phyloP scores from a whole-genome alignment of 129 eudicot species.

The Helianthus tuberosus region DNA sequence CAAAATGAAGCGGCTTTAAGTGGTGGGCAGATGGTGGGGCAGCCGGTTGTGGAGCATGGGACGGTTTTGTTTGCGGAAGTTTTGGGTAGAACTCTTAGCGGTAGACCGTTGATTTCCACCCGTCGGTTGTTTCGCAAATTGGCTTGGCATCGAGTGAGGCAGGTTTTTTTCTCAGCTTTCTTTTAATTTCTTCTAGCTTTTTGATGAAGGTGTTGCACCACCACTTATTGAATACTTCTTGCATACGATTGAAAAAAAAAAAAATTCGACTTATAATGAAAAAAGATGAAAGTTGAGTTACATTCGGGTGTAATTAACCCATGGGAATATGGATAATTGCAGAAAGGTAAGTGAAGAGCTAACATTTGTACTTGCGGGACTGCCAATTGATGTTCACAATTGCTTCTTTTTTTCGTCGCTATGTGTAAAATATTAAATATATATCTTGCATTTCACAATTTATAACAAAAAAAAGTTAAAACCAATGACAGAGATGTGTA shows the following conservation, averaged over 20 bases:
- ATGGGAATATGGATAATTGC: background rate
- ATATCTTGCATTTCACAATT: background rate
- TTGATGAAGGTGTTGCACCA: conserved; percentile 3
- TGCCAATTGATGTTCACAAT: background rate
- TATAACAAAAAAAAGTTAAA: background rate
- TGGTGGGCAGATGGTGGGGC: conserved; percentile 49
- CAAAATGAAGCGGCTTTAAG: conserved; percentile 59
- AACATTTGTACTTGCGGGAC: background rate
- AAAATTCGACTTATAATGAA: background rate
- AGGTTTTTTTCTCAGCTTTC: conserved; percentile 87
- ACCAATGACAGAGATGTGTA: background rate
- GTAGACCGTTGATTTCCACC: conserved; percentile 82
- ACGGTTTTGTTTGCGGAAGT: conserved; percentile 89
- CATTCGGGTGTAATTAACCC: background rate
- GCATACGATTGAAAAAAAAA: background rate
- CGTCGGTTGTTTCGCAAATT: conserved; percentile 65
- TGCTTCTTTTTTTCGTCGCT: too few relatives aligned
- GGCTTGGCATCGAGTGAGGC: conserved; percentile 99
- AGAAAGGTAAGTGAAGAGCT: background rate
- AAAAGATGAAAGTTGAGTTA: background rate
- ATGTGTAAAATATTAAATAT: too few relatives aligned
- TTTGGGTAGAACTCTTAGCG: conserved; percentile 93
- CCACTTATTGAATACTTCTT: background rate
- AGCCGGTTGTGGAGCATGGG: conserved; percentile 91
- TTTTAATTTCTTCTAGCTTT: conserved; percentile 27